Evolutionary conservation across 441 rosid species (phyloP), one percentile per base, ranked within the genome.

Genomic region (Cnidoscolus chayamansa): DNA sequence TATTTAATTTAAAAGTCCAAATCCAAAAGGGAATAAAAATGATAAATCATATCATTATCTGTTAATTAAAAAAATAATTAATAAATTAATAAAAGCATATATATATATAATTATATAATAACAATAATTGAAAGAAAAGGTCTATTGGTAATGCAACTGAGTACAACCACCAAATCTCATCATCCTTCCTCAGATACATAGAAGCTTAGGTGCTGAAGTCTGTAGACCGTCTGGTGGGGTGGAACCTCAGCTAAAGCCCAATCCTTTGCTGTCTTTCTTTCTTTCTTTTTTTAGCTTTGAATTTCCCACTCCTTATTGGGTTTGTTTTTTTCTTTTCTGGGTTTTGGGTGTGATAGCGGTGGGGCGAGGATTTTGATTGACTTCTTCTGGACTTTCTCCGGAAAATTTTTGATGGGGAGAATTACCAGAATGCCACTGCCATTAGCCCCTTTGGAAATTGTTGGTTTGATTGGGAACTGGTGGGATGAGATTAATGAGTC

Each of bases 401-500:
- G 75, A 37, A 74, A 64, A 65, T 57, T 51, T 63, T 12, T 4
- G 31, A 77, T 56, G 79, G 51, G 51, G 66, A 78, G 73, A 68
- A 20, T 76, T 48, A 62, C 65, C 71, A 76, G 62, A 74, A 70
- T 80, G 81, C 73, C 73, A 58, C 69, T 70, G 78, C 16, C 7
- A 58, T 49, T 55, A 19, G 62, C 57, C 54, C 62, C 79, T 43
- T 8, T 72, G 59, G 81, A 74, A 60, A 9, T 69, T 8, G 77
- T 55, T 37, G 73, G 76, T 32, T 2, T 77, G 71, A 47, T 69
- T 10, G 79, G 80, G 58, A 49, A 71, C 63, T 80, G 83, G 88
- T 85, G 88, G 88, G 82, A 78, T 32, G 86, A 85, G 76, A 80
- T 88, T 78, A 85, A 88, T 74, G 88, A 85, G 13, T 87, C 96